phyloP scores from a whole-genome alignment of 129 eudicot genomes.

The Artemisia annua region DNA sequence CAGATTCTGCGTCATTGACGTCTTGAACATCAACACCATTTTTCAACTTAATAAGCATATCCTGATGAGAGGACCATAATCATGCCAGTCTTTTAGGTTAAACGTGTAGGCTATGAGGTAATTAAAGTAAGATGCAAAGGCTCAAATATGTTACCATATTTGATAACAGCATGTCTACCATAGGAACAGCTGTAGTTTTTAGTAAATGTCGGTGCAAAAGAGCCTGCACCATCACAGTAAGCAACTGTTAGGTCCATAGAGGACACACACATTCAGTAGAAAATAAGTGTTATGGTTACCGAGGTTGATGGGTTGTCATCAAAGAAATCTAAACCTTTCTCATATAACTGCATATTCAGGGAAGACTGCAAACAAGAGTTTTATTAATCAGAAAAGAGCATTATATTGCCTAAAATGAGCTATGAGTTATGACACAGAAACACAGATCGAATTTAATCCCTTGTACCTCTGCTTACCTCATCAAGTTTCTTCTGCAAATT shows the following conservation, averaged over 20 bases:
- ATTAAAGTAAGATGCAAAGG: constrained; percentile 13
- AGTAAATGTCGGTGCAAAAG: constrained; percentile 84
- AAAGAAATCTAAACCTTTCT: constrained; percentile 86
- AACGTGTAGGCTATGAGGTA: constrained; percentile 5
- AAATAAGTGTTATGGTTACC: constrained; percentile 41
- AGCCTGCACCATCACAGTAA: constrained; percentile 45
- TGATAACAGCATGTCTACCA: constrained; percentile 68
- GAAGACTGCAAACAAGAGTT: constrained; percentile 50
- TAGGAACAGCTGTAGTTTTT: constrained; percentile 67
- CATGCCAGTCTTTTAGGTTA: constrained; percentile 14
- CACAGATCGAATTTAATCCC: not conserved
- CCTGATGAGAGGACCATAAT: constrained; percentile 45
- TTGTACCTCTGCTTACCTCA: constrained; percentile 51
- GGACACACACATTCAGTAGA: not conserved
- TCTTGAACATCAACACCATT: constrained; percentile 79
- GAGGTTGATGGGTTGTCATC: constrained; percentile 84
- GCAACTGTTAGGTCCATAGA: constrained; percentile 5
- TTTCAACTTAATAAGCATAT: constrained; percentile 64
- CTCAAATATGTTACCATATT: constrained; percentile 57
- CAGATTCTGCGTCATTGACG: constrained; percentile 50
- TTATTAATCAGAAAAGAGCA: constrained; percentile 11
- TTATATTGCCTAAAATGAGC: constrained; percentile 8
- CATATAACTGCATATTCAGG: constrained; percentile 80
- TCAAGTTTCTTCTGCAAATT: constrained; percentile 81
- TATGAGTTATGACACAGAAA: not conserved